Evolutionary conservation across 768 basidiomycete genomes (phyloP).

Genomic region (Kockovaella imperatae): DNA sequence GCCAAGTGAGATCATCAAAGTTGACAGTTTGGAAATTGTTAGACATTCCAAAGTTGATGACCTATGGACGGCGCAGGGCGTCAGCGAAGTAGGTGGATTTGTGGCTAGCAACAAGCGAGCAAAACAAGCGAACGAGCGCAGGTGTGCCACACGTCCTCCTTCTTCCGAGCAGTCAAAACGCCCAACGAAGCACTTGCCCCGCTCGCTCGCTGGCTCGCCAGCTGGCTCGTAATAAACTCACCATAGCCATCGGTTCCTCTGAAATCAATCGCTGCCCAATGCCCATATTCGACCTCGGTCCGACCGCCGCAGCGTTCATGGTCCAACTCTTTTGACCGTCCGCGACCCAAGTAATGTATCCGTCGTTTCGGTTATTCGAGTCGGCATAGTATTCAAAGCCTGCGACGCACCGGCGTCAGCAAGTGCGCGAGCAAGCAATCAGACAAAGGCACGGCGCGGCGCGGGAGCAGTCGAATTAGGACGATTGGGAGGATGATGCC

Average conservation of each 20-base stretch:
- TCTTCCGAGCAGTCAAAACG: background rate
- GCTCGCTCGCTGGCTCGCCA: background rate
- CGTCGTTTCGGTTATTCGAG: slow-evolving; percentile 57
- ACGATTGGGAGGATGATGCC: too few relatives aligned
- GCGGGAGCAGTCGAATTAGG: too few relatives aligned
- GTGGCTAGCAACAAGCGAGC: background rate
- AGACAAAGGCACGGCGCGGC: too few relatives aligned
- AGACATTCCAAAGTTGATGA: slow-evolving; percentile 55
- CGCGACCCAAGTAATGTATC: slow-evolving; percentile 78
- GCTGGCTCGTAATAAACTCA: too few relatives aligned
- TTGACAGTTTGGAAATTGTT: slow-evolving; percentile 44
- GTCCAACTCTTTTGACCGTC: slow-evolving; percentile 65
- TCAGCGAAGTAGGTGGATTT: background rate
- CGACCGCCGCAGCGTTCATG: slow-evolving; percentile 59
- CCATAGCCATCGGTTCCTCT: slow-evolving; percentile 81
- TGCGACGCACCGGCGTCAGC: slow-evolving; percentile 51
- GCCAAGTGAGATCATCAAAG: slow-evolving; percentile 60
- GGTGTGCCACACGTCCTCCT: too few relatives aligned
- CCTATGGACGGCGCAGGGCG: slow-evolving; percentile 26
- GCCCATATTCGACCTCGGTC: slow-evolving; percentile 54
- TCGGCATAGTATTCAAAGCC: slow-evolving; percentile 74
- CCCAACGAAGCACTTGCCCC: background rate
- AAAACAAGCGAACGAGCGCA: background rate
- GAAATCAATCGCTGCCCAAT: slow-evolving; percentile 63
- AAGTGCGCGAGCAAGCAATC: too few relatives aligned